Evolutionary conservation across 768 basidiomycete species (phyloP).

Genomic region (Russula ochroleuca): DNA sequence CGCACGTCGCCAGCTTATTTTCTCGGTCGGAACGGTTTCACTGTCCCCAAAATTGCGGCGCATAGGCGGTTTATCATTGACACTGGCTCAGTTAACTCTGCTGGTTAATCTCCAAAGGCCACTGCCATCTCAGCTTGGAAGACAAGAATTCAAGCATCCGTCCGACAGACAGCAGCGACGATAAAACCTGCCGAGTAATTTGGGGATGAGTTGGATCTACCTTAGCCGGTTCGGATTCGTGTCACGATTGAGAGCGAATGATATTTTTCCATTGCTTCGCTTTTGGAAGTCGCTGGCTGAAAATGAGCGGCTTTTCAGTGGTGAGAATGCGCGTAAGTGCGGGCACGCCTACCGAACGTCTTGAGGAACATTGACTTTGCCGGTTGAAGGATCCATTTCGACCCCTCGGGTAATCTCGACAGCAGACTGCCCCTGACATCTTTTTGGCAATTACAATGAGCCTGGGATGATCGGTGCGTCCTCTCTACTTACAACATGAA

Average conservation of each 20-base stretch:
- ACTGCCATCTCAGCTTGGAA: not conserved
- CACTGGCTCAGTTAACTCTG: not conserved
- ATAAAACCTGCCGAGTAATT: not conserved
- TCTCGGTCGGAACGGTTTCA: not conserved
- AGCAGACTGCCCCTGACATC: slow-evolving; percentile 62
- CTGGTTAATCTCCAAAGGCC: not conserved
- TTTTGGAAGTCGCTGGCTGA: slow-evolving; percentile 29
- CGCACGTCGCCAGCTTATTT: not conserved
- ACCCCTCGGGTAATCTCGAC: slow-evolving; percentile 65
- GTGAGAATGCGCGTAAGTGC: not conserved
- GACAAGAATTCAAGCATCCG: not conserved
- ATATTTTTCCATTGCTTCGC: slow-evolving; percentile 30
- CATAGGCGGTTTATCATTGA: slow-evolving; percentile 1
- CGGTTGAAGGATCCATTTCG: slow-evolving; percentile 44
- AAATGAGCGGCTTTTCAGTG: not conserved
- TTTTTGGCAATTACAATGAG: slow-evolving; percentile 32
- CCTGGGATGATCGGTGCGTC: slow-evolving; percentile 5
- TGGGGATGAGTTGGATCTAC: not conserved
- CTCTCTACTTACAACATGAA: slow-evolving; percentile 57
- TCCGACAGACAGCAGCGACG: not conserved
- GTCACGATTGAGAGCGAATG: slow-evolving; percentile 11
- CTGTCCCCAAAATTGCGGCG: not conserved
- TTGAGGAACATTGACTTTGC: slow-evolving; percentile 49
- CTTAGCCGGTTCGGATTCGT: not conserved
- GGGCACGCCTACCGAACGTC: slow-evolving; percentile 13